Evolutionary conservation across 768 basidiomycete genomes (phyloP).

Genomic region (Sarcomyxa edulis): DNA sequence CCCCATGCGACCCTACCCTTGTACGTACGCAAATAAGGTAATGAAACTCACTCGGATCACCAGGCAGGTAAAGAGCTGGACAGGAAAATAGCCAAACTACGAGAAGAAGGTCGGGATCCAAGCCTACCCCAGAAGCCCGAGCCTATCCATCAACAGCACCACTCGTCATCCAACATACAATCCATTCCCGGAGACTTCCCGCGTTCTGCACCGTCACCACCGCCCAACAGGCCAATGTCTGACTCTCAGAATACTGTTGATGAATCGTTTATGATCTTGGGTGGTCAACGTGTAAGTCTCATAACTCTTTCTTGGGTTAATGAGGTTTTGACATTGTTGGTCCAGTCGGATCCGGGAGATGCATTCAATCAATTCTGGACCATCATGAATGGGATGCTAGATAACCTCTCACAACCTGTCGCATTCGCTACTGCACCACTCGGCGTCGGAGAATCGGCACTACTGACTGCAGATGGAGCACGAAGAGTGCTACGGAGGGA

Average conservation of each 20-base stretch:
- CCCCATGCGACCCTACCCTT: no score
- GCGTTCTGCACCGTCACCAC: constrained; percentile 40
- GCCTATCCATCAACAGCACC: constrained; percentile 13
- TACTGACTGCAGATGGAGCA: constrained; percentile 17
- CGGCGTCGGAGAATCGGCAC: constrained; percentile 24
- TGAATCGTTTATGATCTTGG: constrained; percentile 84
- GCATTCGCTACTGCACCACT: constrained; percentile 83
- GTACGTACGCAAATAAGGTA: no score
- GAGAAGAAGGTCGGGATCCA: constrained; percentile 76
- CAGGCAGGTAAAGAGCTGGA: constrained; percentile 68
- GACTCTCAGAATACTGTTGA: constrained; percentile 66
- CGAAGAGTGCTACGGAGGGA: constrained; percentile 44
- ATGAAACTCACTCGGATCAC: no score
- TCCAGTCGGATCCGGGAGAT: constrained; percentile 75
- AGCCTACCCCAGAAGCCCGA: constrained; percentile 56
- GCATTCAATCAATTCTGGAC: constrained; percentile 89
- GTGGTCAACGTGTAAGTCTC: constrained; percentile 62
- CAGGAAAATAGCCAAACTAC: constrained; percentile 64
- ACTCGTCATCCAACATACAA: constrained; percentile 23
- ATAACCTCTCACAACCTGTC: constrained; percentile 79
- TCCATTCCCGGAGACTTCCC: constrained; percentile 19
- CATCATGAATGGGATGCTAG: constrained; percentile 81
- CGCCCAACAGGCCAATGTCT: constrained; percentile 35
- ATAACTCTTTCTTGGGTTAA: constrained; percentile 8
- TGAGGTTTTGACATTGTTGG: constrained; percentile 5